phyloP scores from a whole-genome alignment of 257 asterid genomes.

The Fraxinus cuspidata region DNA sequence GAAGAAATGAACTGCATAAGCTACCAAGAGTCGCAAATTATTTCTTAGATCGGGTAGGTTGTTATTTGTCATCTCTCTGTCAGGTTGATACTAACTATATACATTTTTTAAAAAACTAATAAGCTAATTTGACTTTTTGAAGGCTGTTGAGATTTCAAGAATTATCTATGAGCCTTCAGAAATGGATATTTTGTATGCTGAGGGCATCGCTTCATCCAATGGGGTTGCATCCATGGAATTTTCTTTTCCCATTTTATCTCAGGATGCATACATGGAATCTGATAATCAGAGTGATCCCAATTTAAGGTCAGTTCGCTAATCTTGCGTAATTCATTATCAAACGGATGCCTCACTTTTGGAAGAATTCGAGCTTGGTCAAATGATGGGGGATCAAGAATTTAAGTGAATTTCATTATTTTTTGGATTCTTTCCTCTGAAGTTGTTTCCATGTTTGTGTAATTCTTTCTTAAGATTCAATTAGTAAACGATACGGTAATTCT shows the following conservation, averaged over 20 bases:
- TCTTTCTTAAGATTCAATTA: too few relatives aligned
- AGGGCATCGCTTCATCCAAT: conserved; percentile 71
- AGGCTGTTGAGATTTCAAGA: conserved; percentile 85
- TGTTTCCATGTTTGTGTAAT: too few relatives aligned
- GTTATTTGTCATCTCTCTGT: not conserved
- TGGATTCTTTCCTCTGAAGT: too few relatives aligned
- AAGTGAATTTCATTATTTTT: too few relatives aligned
- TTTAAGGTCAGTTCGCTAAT: conserved; percentile 41
- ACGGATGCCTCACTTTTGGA: not conserved
- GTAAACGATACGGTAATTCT: too few relatives aligned
- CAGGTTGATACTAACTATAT: not conserved
- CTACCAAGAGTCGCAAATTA: conserved; percentile 79
- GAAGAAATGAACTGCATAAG: conserved; percentile 64
- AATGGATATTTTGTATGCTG: conserved; percentile 84
- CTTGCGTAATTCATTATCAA: not conserved
- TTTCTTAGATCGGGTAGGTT: conserved; percentile 74
- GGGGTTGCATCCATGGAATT: conserved; percentile 82
- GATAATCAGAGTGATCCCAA: conserved; percentile 50
- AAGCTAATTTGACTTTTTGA: conserved; percentile 15
- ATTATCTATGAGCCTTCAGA: conserved; percentile 79
- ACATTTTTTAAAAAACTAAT: conserved; percentile 17
- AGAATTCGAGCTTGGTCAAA: not conserved
- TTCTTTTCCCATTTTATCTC: conserved; percentile 55
- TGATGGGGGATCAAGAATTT: too few relatives aligned
- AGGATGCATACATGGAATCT: conserved; percentile 64